Conservation (phyloP, 1,284 basidiomycete genomes). For the Trichosporon sp. region DNA sequence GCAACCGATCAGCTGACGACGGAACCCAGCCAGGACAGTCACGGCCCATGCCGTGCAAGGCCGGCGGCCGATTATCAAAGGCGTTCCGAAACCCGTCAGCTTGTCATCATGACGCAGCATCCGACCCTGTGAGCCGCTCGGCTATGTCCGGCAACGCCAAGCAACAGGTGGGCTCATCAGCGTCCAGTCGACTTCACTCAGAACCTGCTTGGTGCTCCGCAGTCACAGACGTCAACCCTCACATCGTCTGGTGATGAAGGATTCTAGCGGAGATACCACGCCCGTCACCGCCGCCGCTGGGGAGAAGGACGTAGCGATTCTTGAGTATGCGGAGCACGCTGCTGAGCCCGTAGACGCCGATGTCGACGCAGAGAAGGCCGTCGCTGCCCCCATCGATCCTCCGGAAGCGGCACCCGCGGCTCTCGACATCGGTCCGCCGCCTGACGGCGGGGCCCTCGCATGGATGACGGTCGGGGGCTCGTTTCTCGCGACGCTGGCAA, state of each 20-base stretch:
- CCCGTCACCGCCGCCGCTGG: not conserved
- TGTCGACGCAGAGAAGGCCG: not conserved
- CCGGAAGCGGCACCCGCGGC: not conserved
- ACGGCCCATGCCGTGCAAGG: not conserved
- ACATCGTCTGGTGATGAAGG: not conserved
- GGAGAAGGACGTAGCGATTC: not conserved
- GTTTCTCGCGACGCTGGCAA: conserved; percentile 4
- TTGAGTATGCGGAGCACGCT: not conserved
- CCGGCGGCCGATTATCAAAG: not conserved
- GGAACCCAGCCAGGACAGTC: not conserved
- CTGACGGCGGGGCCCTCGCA: conserved; percentile 8
- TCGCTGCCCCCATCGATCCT: not conserved
- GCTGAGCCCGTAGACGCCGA: not conserved
- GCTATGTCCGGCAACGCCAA: not conserved
- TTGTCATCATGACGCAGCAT: not conserved
- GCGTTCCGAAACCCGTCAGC: not conserved
- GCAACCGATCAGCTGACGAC: not conserved
- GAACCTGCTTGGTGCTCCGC: too few species aligned
- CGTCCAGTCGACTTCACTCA: too few species aligned
- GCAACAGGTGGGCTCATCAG: not conserved
- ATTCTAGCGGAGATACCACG: not conserved
- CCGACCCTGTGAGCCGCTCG: not conserved
- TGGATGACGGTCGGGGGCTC: conserved; percentile 11
- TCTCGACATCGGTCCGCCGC: not conserved
- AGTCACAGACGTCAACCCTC: not conserved